Evolutionary conservation across 2,329 filamentous ascomycete species (phyloP), one percentile per base, ranked within the genome.

Genomic region (Coleophoma crateriformis): DNA sequence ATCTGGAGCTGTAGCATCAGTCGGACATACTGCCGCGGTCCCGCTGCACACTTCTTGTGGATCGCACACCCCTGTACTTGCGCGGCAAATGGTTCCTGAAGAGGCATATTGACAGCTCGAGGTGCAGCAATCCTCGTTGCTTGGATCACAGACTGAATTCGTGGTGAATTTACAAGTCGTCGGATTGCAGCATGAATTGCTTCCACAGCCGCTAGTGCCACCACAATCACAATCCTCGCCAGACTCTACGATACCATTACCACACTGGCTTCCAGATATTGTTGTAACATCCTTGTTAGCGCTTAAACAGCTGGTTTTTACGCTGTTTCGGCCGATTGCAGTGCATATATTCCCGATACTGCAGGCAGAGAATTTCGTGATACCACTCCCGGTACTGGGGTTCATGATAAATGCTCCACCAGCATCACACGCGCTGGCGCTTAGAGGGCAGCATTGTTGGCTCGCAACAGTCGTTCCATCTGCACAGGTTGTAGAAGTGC

Each of bases 201-300:
- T 69, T 20, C 75, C 81, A 65, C 94, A 99, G 37, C 80, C 81
- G 13, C 73, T 68, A 13, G 74, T 71, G 48, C 92, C 92, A 54
- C 94, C 94, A 62, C 94, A 99, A 68, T 99, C 94, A 69, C 94
- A 99, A 47, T 99, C 87, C 69, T 99, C 94, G 55, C 90, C 94
- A 15, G 79, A 74, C 70, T 97, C 94, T 46, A 99, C 94, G 57
- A 99, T 97, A 48, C 94, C 94, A 68, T 99, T 99, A 50, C 94
- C 94, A 68, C 94, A 99, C 64, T 91, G 85, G 59, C 85, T 86
- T 48, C 87, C 88, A 0, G 84, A 86, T 58, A 95, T 88, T 27
- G 87, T 94, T 33, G 81, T 78, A 43, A 99, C 83, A 56, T 88
- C 84, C 58, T 81, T 83, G 73, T 99, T 99, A 67, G 88, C 84